Evolutionary conservation across 2,329 filamentous ascomycete genomes (phyloP), one percentile per base, ranked within the genome.

Genomic region (Penicillium paneum): DNA sequence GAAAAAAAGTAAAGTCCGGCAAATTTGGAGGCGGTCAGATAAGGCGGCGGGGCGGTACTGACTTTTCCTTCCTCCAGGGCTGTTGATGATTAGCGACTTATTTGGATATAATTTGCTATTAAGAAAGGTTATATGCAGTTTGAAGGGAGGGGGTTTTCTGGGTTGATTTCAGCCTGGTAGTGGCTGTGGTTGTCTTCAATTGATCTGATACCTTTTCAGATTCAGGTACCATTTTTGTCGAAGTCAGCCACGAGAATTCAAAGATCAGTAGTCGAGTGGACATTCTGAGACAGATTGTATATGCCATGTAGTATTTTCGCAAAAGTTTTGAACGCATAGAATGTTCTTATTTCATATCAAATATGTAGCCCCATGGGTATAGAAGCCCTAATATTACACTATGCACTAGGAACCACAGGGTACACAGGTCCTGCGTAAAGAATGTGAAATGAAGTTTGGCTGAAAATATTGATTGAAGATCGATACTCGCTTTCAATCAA

Each of bases 1-100:
- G 49, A 53, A 53, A 53, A 53, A 53, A 53, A 49, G 28, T 53
- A 53, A 53, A 53, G 38, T 40, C 50, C 44, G 50, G 50, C 50
- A 53, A 40, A 53, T 53, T 29, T 41, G 36, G 43, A 53, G 31
- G 50, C 50, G 50, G 50, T 53, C 28, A 41, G 26, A n/a, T 12
- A 29, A 41, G 31, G 34, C 45, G 39, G 49, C 49, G 49, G 49
- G 49, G 32, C 47, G 43, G 8, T 15, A 7, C n/a, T 19, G 45
- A 48, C 45, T 39, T 44, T 32, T 31, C 15, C 11, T 43, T 43
- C 17, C 21, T 21, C 21, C 21, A 24, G 21, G 21, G 11, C 17
- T 21, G 11, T 31, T 1, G 7, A 43, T 29, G 8, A 15, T 21
- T 10, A 21, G 28, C 12, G 2, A 41, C 3, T 21, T 43, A 1